These are phyloP conservation scores for Yamadazyma triangularis DNA, from an alignment of 1,139 yeast genomes.

Conservation along the genomic window DNA sequence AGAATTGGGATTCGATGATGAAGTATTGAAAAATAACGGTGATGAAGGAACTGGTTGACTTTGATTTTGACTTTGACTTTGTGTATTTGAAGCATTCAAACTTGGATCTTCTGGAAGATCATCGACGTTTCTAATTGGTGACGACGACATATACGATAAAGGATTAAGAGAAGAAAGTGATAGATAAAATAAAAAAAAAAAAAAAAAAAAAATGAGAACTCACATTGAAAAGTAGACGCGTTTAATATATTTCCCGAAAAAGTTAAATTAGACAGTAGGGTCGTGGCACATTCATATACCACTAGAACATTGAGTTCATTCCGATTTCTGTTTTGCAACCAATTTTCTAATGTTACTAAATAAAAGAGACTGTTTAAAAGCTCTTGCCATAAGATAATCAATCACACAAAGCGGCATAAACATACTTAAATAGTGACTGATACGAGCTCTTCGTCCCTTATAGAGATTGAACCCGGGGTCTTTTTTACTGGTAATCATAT, in stretches of 20 bases:
- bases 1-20: constrained; percentile 45
- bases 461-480: constrained; percentile 29
- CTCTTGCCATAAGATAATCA: constrained; percentile 20
- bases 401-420: constrained; percentile 28
- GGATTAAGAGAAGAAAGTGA: constrained; percentile 1
- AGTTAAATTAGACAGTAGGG: constrained; percentile 17
- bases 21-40: constrained; percentile 60
- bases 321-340: too few relatives aligned
- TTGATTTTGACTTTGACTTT: constrained; percentile 22
- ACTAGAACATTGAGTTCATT: too few relatives aligned
- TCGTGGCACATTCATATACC: too few relatives aligned
- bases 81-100: constrained; percentile 27
- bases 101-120: constrained; percentile 19
- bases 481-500: constrained; percentile 15
- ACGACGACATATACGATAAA: constrained; percentile 35
- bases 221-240: too few relatives aligned
- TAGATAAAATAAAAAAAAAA: constrained; percentile 1
- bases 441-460: constrained; percentile 19
- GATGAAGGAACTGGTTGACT: constrained; percentile 59
- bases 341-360: constrained; percentile 12
- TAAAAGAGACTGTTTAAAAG: constrained; percentile 28
- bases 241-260: constrained; percentile 21
- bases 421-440: constrained; percentile 19
- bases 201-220: background rate
- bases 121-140: constrained; percentile 26